Evolutionary conservation across 2,329 filamentous ascomycete genomes (phyloP).

Genomic region (Mycogone perniciosa): DNA sequence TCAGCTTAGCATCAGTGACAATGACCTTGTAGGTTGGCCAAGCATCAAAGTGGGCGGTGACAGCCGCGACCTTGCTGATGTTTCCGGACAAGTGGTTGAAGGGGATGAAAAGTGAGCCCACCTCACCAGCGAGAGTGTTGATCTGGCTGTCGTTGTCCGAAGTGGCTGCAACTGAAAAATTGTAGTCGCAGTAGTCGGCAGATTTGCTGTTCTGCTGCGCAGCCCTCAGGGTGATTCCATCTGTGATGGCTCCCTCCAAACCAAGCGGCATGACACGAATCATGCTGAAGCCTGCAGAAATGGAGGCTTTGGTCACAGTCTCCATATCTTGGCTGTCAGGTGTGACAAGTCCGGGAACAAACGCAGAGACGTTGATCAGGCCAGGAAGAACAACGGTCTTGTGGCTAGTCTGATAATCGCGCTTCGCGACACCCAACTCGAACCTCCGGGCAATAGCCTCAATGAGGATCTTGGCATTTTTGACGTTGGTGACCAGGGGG

Average conservation of each 20-base stretch:
- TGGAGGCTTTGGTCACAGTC: conserved; percentile 63
- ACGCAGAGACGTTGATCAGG: conserved; percentile 72
- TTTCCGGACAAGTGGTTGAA: conserved; percentile 78
- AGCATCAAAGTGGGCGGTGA: conserved; percentile 70
- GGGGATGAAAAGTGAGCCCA: conserved; percentile 75
- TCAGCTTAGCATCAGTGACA: conserved; percentile 73
- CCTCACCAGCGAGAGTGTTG: conserved; percentile 63
- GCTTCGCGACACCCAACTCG: conserved; percentile 71
- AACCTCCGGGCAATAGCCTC: conserved; percentile 90
- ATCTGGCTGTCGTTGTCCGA: conserved; percentile 53
- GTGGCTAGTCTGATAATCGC: conserved; percentile 90
- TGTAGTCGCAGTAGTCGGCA: conserved; percentile 69
- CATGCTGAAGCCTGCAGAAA: conserved; percentile 73
- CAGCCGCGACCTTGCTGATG: conserved; percentile 75
- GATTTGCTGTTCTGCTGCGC: conserved; percentile 65
- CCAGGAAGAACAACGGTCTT: conserved; percentile 67
- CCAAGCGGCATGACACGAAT: conserved; percentile 72
- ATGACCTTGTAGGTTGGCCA: conserved; percentile 77
- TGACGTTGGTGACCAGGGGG: conserved; percentile 95
- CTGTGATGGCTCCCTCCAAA: conserved; percentile 64
- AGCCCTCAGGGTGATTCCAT: conserved; percentile 62
- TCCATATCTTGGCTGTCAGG: conserved; percentile 61
- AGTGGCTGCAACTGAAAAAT: conserved; percentile 29
- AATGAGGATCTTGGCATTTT: conserved; percentile 95
- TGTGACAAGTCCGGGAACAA: conserved; percentile 66